Percentiles rank a stretch among this genome's conserved stretches.
phyloP scores from a whole-genome alignment of 108 stramenopile species.

The Skeletonema costatum region DNA sequence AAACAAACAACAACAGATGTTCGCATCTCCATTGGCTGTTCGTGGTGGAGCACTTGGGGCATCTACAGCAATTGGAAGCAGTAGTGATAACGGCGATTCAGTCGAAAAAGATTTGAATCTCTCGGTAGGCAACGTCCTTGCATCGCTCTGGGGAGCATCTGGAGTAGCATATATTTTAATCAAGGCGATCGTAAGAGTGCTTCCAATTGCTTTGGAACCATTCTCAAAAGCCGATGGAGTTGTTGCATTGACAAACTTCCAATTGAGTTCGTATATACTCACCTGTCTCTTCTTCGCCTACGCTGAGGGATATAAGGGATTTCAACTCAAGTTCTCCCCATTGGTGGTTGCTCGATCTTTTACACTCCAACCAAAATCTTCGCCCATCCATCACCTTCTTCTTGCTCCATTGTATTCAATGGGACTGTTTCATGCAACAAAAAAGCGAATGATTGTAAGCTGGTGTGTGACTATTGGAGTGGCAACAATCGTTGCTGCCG shows the following conservation, averaged over 20 bases:
- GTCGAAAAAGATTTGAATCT: slow-evolving; percentile 34
- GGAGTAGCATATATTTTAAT: slow-evolving; percentile 87
- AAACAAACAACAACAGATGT: neutral
- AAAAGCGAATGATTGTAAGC: slow-evolving; percentile 85
- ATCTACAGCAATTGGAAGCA: neutral
- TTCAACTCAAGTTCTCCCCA: slow-evolving; percentile 94
- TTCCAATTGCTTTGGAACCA: slow-evolving; percentile 94
- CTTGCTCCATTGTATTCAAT: slow-evolving; percentile 93
- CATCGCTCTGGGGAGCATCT: slow-evolving; percentile 83
- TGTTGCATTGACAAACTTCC: slow-evolving; percentile 57
- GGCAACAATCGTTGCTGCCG: slow-evolving; percentile 85
- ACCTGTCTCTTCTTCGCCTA: slow-evolving; percentile 87
- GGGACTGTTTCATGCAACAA: slow-evolving; percentile 92
- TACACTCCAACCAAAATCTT: slow-evolving; percentile 59
- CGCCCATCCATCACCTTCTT: slow-evolving; percentile 57
- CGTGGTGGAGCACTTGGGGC: slow-evolving; percentile 14
- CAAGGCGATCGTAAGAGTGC: slow-evolving; percentile 86
- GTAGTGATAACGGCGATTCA: neutral
- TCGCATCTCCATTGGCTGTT: neutral
- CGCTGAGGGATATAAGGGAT: slow-evolving; percentile 96
- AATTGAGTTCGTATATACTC: slow-evolving; percentile 71
- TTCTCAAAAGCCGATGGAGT: slow-evolving; percentile 51
- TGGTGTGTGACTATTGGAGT: slow-evolving; percentile 91
- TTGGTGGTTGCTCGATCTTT: slow-evolving; percentile 92
- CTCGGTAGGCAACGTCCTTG: slow-evolving; percentile 27